A percentile compares a stretch with the other conserved stretches of the same genome.
phyloP scores from a whole-genome alignment of 306 rosid species.

The Prunus padus region DNA sequence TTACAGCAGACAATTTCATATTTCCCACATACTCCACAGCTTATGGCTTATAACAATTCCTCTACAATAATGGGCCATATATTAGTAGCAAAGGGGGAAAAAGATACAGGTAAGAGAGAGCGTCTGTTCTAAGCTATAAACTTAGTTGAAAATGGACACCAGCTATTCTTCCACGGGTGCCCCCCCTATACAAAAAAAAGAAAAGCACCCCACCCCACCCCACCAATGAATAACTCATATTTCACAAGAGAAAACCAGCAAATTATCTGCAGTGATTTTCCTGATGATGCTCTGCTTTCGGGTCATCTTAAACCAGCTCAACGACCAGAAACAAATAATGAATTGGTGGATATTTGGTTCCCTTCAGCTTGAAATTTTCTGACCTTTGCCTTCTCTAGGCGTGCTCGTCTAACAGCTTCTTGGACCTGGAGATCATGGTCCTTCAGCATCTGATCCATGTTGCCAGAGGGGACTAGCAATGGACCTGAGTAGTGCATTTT shows the following conservation, averaged over 20 bases:
- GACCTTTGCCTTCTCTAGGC: conserved; percentile 83
- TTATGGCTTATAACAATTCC: conserved; percentile 36
- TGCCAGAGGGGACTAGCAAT: conserved; percentile 83
- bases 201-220: conserved; percentile 13
- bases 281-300: conserved; percentile 33
- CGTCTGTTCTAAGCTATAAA: conserved; percentile 42
- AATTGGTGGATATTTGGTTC: conserved; percentile 65
- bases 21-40: conserved; percentile 45
- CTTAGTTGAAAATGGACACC: conserved; percentile 52
- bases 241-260: conserved; percentile 33
- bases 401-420: conserved; percentile 88
- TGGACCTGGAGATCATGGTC: conserved; percentile 97
- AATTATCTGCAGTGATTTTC: conserved; percentile 29
- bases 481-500: conserved; percentile 98
- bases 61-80: conserved; percentile 61
- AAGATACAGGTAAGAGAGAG: conserved; percentile 28
- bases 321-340: conserved; percentile 89
- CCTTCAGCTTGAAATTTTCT: conserved; percentile 79
- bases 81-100: conserved; percentile 36
- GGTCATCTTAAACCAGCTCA: conserved; percentile 43
- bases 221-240: conserved; percentile 27
- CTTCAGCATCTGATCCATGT: conserved; percentile 96
- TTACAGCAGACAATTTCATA: conserved; percentile 34
- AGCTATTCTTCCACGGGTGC: conserved; percentile 41
- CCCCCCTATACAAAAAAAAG: conserved; percentile 46